phyloP scores from a whole-genome alignment of 2,329 filamentous ascomycete species.

The Keithomyces neogunnii region DNA sequence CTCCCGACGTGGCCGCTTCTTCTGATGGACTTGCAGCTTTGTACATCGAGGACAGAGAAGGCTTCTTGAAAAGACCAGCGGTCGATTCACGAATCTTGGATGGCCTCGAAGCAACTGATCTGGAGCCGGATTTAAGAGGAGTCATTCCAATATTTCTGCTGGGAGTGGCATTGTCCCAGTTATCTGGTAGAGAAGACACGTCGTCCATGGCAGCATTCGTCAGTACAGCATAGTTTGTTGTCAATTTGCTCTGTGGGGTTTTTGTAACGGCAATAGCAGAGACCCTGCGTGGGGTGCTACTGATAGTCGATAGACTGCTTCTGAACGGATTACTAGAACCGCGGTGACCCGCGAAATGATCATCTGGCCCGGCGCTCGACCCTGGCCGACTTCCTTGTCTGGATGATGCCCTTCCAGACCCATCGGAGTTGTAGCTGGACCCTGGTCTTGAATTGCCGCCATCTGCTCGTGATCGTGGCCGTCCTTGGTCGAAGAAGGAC shows the following conservation, averaged over 20 bases:
- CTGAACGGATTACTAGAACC: constrained; percentile 36
- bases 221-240: constrained; percentile 15
- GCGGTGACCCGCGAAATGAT: constrained; percentile 28
- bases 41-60: constrained; percentile 36
- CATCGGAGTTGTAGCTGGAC: constrained; percentile 55
- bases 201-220: constrained; percentile 16
- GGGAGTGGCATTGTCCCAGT: constrained; percentile 28
- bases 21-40: constrained; percentile 8
- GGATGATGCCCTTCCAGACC: constrained; percentile 41
- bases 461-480: constrained; percentile 41
- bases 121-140: constrained; percentile 34
- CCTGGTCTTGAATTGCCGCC: constrained; percentile 40
- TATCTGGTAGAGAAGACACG: constrained; percentile 13
- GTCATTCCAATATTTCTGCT: constrained; percentile 23
- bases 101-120: constrained; percentile 35
- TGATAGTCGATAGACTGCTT: constrained; percentile 32
- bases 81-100: constrained; percentile 44
- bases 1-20: constrained; percentile 3
- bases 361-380: constrained; percentile 43
- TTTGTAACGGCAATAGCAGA: constrained; percentile 13
- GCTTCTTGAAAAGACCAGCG: constrained; percentile 46
- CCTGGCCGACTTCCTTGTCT: constrained; percentile 45
- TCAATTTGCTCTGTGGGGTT: constrained; percentile 16
- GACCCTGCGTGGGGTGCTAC: constrained; percentile 32
- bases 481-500: constrained; percentile 63